Conservation (phyloP, 495 filamentous ascomycete species). For the Tuber calosporum region DNA sequence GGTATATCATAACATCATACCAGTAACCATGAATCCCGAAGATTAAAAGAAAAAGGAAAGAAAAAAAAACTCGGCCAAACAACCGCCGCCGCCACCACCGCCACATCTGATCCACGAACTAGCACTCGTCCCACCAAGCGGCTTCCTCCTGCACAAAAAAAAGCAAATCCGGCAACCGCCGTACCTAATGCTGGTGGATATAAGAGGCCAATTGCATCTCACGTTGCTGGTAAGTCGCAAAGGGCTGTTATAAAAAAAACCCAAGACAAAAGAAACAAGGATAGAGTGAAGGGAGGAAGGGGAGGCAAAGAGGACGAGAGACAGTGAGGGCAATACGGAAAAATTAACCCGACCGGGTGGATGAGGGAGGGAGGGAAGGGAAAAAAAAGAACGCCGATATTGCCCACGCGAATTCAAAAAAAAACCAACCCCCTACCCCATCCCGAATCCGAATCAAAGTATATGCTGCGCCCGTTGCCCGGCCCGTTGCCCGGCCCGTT, state of each 20-base stretch:
- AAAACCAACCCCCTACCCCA: conserved; percentile 1
- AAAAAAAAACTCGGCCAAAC: conserved; percentile 16
- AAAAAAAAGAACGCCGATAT: conserved; percentile 35
- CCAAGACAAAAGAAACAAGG: conserved; percentile 10
- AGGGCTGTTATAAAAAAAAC: not conserved
- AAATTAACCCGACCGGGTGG: not conserved
- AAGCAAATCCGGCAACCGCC: conserved; percentile 8
- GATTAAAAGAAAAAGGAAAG: conserved; percentile 17
- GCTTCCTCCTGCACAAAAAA: not conserved
- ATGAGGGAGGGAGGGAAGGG: not conserved
- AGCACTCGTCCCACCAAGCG: not conserved
- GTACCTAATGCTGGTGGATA: conserved; percentile 12
- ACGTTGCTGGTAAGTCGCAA: conserved; percentile 24
- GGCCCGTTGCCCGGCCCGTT: conserved; percentile 9
- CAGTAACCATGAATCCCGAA: conserved; percentile 13
- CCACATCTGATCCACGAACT: conserved; percentile 9
- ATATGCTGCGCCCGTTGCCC: conserved; percentile 30
- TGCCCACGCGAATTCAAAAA: conserved; percentile 31
- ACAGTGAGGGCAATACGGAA: not conserved
- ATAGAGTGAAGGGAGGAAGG: conserved; percentile 17
- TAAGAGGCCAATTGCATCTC: conserved; percentile 22
- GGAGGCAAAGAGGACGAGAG: conserved; percentile 18
- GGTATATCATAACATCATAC: conserved; percentile 6
- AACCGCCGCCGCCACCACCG: conserved; percentile 19
- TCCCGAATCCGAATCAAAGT: conserved; percentile 33